Percentiles rank a stretch among this genome's conserved stretches.
Evolutionary conservation across 495 filamentous ascomycete genomes (phyloP).

Genomic region (Entonaema liquescens): DNA sequence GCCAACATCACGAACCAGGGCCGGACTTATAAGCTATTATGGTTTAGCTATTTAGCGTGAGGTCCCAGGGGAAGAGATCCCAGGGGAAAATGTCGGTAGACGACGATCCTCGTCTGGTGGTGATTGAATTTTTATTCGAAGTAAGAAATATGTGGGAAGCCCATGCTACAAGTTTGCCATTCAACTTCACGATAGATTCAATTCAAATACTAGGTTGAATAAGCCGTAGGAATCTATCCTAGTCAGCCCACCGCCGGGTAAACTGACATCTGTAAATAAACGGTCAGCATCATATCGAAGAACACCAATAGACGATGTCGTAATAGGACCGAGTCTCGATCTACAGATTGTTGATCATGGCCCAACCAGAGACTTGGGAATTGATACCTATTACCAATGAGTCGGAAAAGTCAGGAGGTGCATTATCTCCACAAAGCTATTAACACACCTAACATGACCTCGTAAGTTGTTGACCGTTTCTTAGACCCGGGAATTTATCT

Average conservation of each 20-base stretch:
- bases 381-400: constrained; percentile 9
- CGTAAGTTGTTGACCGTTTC: constrained; percentile 8
- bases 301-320: constrained; percentile 9
- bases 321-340: constrained; percentile 26
- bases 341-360: background rate
- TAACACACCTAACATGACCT: background rate
- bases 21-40: constrained; percentile 6
- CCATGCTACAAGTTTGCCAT: background rate
- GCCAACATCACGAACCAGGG: constrained; percentile 7
- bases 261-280: constrained; percentile 26
- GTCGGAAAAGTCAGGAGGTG: background rate
- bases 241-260: constrained; percentile 5
- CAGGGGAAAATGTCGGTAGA: background rate
- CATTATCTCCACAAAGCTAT: constrained; percentile 17
- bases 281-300: constrained; percentile 13
- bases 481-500: constrained; percentile 10
- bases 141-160: background rate
- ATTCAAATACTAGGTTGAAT: background rate
- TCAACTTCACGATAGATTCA: background rate
- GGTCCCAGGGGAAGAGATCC: background rate
- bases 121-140: background rate
- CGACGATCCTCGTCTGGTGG: background rate
- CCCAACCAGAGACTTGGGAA: constrained; percentile 24
- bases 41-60: background rate
- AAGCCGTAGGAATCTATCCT: background rate